Base-by-base conservation (phyloP, 495 filamentous ascomycete genomes). In the Penicillium salamii region DNA sequence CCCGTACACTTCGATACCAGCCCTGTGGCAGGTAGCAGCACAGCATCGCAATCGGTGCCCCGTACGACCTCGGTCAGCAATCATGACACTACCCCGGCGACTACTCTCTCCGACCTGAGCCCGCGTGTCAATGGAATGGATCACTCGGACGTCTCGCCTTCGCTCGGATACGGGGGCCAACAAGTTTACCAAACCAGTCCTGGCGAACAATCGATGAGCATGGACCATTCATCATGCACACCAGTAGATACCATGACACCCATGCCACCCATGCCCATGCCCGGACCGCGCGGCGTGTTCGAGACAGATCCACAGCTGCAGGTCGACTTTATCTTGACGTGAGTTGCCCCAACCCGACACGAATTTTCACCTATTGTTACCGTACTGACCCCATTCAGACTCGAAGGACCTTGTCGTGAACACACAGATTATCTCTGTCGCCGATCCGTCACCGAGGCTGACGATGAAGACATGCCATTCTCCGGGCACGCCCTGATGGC, bases 321-420 rank as follows among this genome's bases (percentile, higher is more conserved):
- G 55, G 87, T 97, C 65, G 91, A 97, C 65, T 97, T 97, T 76
- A 91, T 97, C 42, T 80, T 97, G 71, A 89, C 87, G 90, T 97
- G 89, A 74, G 89, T 82, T 32, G 29, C 29, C 62, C 46, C 29
- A 37, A 18, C 32, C 31, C 5, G 8, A 33, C 38, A 38, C 23
- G 32, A 43, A 34, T n/a, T n/a, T n/a, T n/a, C n/a, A n/a, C n/a
- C n/a, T n/a, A n/a, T n/a, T n/a, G n/a, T n/a, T n/a, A n/a, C n/a
- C 61, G 57, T 56, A 63, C 59, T 24, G 46, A 36, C 3, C 42
- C 28, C 17, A 13, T 23, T 7, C 70, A 97, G 92, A 67, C 84
- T 98, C 68, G 93, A 98, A 78, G 82, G 83, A 55, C 90, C 90
- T 8, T 98, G 93, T 78, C 92, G 95, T 77, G 88, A 93, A 61